Base-by-base conservation (phyloP, 176 grass and related monocot species). In the Zea luxurians region DNA sequence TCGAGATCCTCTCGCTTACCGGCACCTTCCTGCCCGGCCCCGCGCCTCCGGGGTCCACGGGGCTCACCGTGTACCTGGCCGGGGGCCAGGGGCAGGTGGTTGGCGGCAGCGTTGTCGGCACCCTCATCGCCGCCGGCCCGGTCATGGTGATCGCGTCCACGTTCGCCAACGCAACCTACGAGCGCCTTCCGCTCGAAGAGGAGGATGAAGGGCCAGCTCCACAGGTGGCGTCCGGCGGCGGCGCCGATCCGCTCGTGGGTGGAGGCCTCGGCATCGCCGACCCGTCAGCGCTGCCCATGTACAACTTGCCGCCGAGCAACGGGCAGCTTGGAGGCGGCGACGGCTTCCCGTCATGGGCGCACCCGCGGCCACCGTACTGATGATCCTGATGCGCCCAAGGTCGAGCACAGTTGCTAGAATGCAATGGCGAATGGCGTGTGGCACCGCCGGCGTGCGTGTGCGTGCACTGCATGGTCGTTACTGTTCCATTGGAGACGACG, bases 91-190 rank as follows among this genome's bases (percentile, higher is more conserved):
- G 94, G 10, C 94, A 97, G 68, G 91, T 97, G 9, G 89, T 97
- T 17, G 94, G 94, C 10, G 94, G 94, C 52, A 92, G 89, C 42
- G 91, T 97, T 18, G 94, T 94, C 6, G 89, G 94, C 13, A 75
- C 94, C 3, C 85, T 97, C 46, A 50, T 92, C 61, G 94, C 94
- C 40, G 89, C 91, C 0, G 94, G 94, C 0, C 89, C 94, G 2
- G 89, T 97, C 61, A 97, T 97, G 89, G 89, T 97, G 66, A 88
- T 97, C 78, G 94, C 94, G n/a, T 97, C 94, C 17, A 94, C 94
- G 48, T 97, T 97, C 76, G 79, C 94, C 17, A 97, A 97, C 83
- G 94, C 94, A 46, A 94, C 91, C 34, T 97, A 97, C 73, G 94
- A 97, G 77, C 83, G 94, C 58, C 75, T 97, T 38, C 91, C 94